phyloP scores from a whole-genome alignment of 495 filamentous ascomycete genomes.

The Venustampulla echinocandica region DNA sequence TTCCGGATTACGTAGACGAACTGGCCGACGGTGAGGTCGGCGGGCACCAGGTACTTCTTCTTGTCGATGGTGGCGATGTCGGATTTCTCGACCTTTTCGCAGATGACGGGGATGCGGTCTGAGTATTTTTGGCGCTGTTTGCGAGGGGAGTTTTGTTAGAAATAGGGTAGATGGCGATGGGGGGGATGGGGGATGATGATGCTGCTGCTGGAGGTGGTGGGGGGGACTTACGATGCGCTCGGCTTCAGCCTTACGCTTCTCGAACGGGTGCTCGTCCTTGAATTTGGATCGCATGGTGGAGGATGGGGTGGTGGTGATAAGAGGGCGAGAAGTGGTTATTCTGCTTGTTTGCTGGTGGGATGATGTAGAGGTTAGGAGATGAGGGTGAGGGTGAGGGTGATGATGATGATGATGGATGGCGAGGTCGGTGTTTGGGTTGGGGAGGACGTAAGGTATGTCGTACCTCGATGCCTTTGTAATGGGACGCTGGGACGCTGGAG shows the following conservation, averaged over 20 bases:
- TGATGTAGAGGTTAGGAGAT: background rate
- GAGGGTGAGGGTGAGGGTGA: too few species aligned
- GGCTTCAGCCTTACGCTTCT: constrained; percentile 99
- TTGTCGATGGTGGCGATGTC: constrained; percentile 99
- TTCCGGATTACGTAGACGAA: constrained; percentile 99
- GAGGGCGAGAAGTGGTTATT: background rate
- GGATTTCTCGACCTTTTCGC: constrained; percentile 98
- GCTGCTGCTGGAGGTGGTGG: background rate
- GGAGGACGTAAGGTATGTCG: too few species aligned
- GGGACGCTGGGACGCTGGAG: too few species aligned
- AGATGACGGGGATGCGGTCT: constrained; percentile 98
- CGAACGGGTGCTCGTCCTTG: constrained; percentile 99
- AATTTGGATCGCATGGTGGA: constrained; percentile 91
- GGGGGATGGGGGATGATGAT: background rate
- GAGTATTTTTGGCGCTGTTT: constrained; percentile 82
- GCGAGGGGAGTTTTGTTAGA: background rate
- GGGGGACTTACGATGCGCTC: constrained; percentile 50
- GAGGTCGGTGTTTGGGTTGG: too few species aligned
- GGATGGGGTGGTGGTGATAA: constrained; percentile 6
- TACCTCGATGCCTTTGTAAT: too few species aligned
- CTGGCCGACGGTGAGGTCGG: constrained; percentile 97
- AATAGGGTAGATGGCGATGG: too few species aligned
- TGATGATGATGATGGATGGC: too few species aligned
- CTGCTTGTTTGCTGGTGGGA: constrained; percentile 10
- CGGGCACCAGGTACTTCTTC: constrained; percentile 99